Evolutionary conservation across 345 rosid genomes (phyloP).

Genomic region (Firmiana major): DNA sequence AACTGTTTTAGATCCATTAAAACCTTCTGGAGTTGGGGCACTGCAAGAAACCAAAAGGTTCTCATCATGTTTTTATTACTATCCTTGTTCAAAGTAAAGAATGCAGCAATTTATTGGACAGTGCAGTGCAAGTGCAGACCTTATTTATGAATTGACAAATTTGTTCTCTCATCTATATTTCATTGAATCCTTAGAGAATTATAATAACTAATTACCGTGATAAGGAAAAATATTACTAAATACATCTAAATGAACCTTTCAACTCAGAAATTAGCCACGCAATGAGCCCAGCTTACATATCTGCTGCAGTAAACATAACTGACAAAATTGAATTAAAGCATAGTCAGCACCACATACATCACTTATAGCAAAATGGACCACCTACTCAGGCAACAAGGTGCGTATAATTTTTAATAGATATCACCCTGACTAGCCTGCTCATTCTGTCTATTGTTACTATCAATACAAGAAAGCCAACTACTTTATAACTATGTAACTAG

Average conservation of each 20-base stretch:
- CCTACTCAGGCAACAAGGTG: neutral
- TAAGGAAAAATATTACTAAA: neutral
- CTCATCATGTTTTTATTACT: neutral
- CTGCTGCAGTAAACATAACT: neutral
- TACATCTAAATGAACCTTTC: conserved; percentile 1
- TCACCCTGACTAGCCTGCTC: neutral
- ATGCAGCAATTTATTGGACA: neutral
- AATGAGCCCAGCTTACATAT: neutral
- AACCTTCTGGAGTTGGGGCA: conserved; percentile 25
- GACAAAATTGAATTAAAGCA: conserved; percentile 4
- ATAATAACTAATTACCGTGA: neutral
- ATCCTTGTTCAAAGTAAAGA: conserved; percentile 4
- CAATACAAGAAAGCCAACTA: conserved; percentile 1
- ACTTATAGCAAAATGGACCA: neutral
- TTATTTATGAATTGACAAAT: neutral
- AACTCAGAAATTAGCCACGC: neutral
- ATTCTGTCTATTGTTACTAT: neutral
- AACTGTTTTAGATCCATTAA: conserved; percentile 21
- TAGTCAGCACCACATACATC: neutral
- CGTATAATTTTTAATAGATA: neutral
- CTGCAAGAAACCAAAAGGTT: conserved; percentile 24
- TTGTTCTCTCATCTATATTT: neutral
- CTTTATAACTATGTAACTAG: neutral
- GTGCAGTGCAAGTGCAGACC: neutral
- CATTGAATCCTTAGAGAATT: neutral